Conservation (phyloP, 148 eudicot species). For the Amaranthus cruentus region DNA sequence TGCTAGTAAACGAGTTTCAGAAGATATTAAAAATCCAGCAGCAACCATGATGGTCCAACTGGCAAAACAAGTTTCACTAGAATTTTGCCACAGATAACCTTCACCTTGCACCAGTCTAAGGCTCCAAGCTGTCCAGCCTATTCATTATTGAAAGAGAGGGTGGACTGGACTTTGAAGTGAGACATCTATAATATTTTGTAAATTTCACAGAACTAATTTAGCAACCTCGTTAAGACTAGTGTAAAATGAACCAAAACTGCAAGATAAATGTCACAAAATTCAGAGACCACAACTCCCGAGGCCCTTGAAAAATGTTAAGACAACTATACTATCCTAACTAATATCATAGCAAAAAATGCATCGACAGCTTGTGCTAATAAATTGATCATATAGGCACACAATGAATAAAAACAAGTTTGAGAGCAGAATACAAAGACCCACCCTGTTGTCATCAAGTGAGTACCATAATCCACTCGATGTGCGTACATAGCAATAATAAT, state of each 20-base stretch:
- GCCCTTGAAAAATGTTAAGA: background rate
- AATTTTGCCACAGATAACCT: background rate
- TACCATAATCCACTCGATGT: conserved; percentile 94
- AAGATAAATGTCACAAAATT: background rate
- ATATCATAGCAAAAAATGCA: background rate
- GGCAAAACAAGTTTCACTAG: background rate
- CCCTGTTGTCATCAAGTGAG: conserved; percentile 88
- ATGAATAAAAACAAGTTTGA: background rate
- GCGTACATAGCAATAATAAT: conserved; percentile 84
- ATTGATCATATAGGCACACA: background rate
- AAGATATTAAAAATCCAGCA: no score
- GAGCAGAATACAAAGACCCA: conserved; percentile 22
- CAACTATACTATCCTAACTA: background rate
- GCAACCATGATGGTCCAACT: background rate
- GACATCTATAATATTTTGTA: no score
- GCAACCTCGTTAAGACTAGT: background rate
- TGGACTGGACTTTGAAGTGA: no score
- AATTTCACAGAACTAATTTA: background rate
- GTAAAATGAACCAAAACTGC: background rate
- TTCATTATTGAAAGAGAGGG: no score
- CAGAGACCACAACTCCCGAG: background rate
- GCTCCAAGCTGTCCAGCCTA: no score
- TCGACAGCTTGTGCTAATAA: background rate
- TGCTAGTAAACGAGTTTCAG: no score
- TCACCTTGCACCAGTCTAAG: no score